These are phyloP conservation scores for Glycine tomentella DNA, from an alignment of 306 rosid genomes.

Conservation along the genomic window DNA sequence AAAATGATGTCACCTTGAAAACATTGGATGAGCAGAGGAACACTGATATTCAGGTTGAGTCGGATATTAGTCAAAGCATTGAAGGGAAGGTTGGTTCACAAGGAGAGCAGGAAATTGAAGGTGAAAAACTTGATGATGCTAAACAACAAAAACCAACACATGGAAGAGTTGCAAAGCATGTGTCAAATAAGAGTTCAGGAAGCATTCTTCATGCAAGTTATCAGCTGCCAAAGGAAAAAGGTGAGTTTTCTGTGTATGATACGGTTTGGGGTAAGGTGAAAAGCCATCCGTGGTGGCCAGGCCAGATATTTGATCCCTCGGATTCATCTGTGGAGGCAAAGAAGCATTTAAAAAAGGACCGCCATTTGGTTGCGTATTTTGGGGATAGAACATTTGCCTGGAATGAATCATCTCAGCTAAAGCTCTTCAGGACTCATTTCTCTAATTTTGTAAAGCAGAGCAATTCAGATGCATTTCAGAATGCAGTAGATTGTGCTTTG, in stretches of 20 bases:
- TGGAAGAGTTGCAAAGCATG: slow-evolving; percentile 46
- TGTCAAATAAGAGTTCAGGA: slow-evolving; percentile 40
- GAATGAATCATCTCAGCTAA: slow-evolving; percentile 83
- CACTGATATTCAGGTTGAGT: slow-evolving; percentile 39
- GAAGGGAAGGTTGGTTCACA: slow-evolving; percentile 52
- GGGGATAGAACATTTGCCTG: slow-evolving; percentile 96
- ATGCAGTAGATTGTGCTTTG: slow-evolving; percentile 80
- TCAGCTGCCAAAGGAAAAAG: slow-evolving; percentile 67
- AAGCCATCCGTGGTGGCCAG: slow-evolving; percentile 99
- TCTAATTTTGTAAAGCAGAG: slow-evolving; percentile 68
- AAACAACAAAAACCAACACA: slow-evolving; percentile 38
- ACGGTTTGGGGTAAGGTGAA: slow-evolving; percentile 96
- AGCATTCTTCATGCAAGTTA: slow-evolving; percentile 53
- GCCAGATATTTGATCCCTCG: slow-evolving; percentile 89
- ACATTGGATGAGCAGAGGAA: slow-evolving; percentile 47
- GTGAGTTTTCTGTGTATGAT: slow-evolving; percentile 72
- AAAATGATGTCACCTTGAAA: slow-evolving; percentile 44
- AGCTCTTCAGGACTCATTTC: slow-evolving; percentile 75
- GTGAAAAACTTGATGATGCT: slow-evolving; percentile 50
- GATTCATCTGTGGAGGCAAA: slow-evolving; percentile 82
- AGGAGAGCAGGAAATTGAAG: slow-evolving; percentile 58
- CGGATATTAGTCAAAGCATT: slow-evolving; percentile 42
- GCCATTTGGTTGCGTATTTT: slow-evolving; percentile 89
- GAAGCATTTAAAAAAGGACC: slow-evolving; percentile 81
- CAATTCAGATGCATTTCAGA: slow-evolving; percentile 74